Percentiles rank a stretch among this genome's conserved stretches.
Evolutionary conservation across 2,329 filamentous ascomycete species (phyloP).

Genomic region (Fusarium sp.): DNA sequence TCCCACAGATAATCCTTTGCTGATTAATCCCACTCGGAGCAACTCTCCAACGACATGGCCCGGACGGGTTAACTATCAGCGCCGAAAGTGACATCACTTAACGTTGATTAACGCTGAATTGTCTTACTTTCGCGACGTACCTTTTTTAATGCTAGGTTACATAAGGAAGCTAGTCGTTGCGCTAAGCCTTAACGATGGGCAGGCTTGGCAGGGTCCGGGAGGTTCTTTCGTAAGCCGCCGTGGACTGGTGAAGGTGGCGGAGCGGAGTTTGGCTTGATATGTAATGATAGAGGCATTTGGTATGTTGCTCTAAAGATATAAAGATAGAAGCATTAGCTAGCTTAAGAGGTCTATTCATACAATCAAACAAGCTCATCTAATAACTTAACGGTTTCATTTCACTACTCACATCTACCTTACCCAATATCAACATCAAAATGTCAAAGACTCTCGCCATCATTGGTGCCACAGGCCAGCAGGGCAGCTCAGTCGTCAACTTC

Average conservation of each 20-base stretch:
- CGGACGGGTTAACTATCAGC: constrained; percentile 1
- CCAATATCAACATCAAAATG: constrained; percentile 36
- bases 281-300: too few species aligned
- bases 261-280: background rate
- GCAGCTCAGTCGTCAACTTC: constrained; percentile 60
- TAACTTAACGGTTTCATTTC: background rate
- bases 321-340: background rate
- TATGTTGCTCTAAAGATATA: background rate
- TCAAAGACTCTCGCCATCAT: constrained; percentile 60
- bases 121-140: background rate
- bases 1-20: background rate
- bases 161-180: constrained; percentile 15
- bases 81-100: background rate
- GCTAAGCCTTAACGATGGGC: constrained; percentile 12
- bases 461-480: constrained; percentile 67
- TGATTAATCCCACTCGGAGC: constrained; percentile 20
- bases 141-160: background rate
- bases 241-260: too few species aligned
- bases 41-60: constrained; percentile 16
- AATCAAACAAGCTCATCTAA: too few species aligned
- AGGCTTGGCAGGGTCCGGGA: background rate
- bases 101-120: constrained; percentile 22
- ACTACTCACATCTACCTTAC: background rate
- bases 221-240: too few species aligned
- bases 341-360: background rate